Evolutionary conservation across 202 grass and related monocot genomes (phyloP), one percentile per base, ranked within the genome.

Genomic region (Saccharum hybrid): DNA sequence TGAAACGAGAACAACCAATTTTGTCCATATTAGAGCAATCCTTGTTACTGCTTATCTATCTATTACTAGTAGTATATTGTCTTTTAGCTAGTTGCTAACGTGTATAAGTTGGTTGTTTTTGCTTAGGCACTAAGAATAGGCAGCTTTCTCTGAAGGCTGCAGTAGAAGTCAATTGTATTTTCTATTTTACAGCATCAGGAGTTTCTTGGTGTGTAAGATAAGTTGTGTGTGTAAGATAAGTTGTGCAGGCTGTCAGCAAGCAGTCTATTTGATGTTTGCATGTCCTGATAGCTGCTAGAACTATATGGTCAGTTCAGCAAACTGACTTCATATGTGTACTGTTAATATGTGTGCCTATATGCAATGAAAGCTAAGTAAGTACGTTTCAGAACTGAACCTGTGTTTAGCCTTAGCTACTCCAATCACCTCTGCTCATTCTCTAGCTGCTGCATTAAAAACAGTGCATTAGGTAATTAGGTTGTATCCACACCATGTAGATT

Each of bases 401-500:
- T 54, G 48, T 52, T 18, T 18, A 52, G 45, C 48, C 15, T 18
- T 52, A 54, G 48, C 48, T 54, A 19, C 51, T 19, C 13, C 51
- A 54, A 16, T 54, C 51, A 54, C 16, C 16, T 54, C 0, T 19
- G 1, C 16, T 52, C 51, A 54, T 54, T 54, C 51, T 54, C 51
- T 19, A 52, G 48, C 1, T 19, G 51, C 16, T 18, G 15, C 16
- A 54, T 54, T 54, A 54, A 54, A 54, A 54, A 54, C 1, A 28
- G 51, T 54, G 16, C 26, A 3, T 34, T 69, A n/a, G 13, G 46
- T 49, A 16, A 49, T 49, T 49, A 16, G 21, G 68, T 69, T 68
- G 26, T 59, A 61, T 77, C 26, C 14, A 26, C 49, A 70, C 45
- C 28, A 15, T 19, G 9, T 63, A 62, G 9, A 82, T 78, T 78